These are phyloP conservation scores for Apiospora marii DNA, from an alignment of 2,329 filamentous ascomycete species.

Conservation along the genomic window DNA sequence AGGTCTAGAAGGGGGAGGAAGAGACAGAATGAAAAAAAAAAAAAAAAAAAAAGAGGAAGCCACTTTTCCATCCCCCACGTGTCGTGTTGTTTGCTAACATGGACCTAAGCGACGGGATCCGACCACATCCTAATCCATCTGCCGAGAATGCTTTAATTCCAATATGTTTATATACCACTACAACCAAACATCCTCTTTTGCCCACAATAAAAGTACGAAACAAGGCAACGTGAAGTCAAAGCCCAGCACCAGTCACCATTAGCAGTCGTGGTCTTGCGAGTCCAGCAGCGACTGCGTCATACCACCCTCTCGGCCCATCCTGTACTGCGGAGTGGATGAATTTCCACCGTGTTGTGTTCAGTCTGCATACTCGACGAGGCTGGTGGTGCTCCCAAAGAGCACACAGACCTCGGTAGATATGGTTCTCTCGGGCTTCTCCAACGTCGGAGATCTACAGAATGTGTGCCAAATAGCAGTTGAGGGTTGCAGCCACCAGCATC, in stretches of 20 bases:
- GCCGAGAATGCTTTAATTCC: neutral
- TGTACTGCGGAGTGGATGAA: neutral
- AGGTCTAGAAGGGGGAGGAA: neutral
- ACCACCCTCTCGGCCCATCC: neutral
- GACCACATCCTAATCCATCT: slow-evolving; percentile 11
- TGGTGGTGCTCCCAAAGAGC: neutral
- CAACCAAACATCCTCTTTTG: neutral
- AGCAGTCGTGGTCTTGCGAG: neutral
- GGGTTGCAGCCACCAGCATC: neutral
- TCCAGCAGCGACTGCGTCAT: slow-evolving; percentile 5
- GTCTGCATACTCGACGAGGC: neutral
- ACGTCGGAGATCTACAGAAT: neutral
- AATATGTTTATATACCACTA: neutral
- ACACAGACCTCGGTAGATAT: neutral
- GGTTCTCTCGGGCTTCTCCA: slow-evolving; percentile 7
- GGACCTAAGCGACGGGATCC: slow-evolving; percentile 9
- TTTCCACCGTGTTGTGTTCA: neutral
- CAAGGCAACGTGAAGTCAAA: neutral
- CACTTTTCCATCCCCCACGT: neutral
- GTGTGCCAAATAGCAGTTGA: neutral
- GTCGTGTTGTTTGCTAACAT: neutral
- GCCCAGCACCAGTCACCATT: neutral
- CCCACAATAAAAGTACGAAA: slow-evolving; percentile 2
- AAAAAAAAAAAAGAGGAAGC: neutral
- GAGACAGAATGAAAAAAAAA: neutral